Conservation (phyloP, 768 basidiomycete species). For the Phylloporus sp. region DNA sequence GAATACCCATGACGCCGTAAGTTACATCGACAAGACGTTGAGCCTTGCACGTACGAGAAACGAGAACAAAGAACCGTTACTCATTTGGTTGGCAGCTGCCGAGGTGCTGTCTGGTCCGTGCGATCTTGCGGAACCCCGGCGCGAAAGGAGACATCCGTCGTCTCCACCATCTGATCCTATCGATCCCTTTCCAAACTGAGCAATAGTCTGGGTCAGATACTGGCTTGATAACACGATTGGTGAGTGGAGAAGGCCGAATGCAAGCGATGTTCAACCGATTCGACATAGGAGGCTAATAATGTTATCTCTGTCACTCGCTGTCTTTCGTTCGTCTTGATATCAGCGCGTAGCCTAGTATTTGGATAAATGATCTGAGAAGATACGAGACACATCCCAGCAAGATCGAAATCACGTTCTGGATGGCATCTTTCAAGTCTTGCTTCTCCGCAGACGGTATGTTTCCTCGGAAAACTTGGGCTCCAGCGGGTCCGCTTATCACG, state of each 20-base stretch:
- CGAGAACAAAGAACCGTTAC: slow-evolving; percentile 10
- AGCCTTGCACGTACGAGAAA: slow-evolving; percentile 1
- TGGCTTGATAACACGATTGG: slow-evolving; percentile 3
- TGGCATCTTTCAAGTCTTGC: not conserved
- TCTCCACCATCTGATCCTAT: slow-evolving; percentile 5
- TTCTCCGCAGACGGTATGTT: slow-evolving; percentile 4
- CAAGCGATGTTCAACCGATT: not conserved
- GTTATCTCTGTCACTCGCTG: slow-evolving; percentile 1
- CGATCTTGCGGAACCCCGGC: slow-evolving; percentile 6
- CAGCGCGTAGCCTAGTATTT: not conserved
- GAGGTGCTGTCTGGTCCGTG: slow-evolving; percentile 1
- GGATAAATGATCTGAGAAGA: slow-evolving; percentile 3
- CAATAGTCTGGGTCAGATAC: not conserved
- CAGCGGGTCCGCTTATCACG: slow-evolving; percentile 10
- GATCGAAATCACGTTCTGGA: not conserved
- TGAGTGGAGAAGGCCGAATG: slow-evolving; percentile 1
- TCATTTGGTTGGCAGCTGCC: slow-evolving; percentile 8
- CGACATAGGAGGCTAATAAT: not conserved
- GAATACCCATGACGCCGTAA: slow-evolving; percentile 13
- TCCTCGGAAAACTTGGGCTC: slow-evolving; percentile 18
- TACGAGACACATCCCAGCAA: not conserved
- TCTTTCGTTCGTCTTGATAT: slow-evolving; percentile 12
- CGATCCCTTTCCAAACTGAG: slow-evolving; percentile 4
- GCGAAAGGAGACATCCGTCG: not conserved
- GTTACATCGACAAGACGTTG: slow-evolving; percentile 2